phyloP scores from a whole-genome alignment of 2,329 filamentous ascomycete genomes.

The Fonsecaea monophora region DNA sequence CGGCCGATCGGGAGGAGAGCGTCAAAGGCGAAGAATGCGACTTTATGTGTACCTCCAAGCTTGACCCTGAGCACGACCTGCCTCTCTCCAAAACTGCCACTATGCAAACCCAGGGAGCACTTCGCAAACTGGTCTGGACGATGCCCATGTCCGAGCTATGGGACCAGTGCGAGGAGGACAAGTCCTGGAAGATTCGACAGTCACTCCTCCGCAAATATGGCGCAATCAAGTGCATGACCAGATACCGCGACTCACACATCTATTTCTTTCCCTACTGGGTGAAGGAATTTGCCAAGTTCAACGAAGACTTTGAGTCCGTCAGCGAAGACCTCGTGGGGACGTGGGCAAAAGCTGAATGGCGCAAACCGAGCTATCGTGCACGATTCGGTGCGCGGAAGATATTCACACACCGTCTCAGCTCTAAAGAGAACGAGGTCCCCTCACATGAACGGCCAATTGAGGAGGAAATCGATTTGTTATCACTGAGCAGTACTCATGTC shows the following conservation, averaged over 20 bases:
- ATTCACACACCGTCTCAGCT: slow-evolving; percentile 48
- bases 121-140: slow-evolving; percentile 75
- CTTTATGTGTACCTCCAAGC: slow-evolving; percentile 79
- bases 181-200: slow-evolving; percentile 74
- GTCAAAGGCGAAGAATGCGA: slow-evolving; percentile 93
- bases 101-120: slow-evolving; percentile 62
- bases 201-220: slow-evolving; percentile 76
- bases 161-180: slow-evolving; percentile 73
- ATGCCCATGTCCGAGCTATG: slow-evolving; percentile 89
- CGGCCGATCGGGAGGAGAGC: slow-evolving; percentile 71
- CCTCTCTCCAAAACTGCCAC: slow-evolving; percentile 63
- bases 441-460: slow-evolving; percentile 52
- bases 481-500: slow-evolving; percentile 61
- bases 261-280: slow-evolving; percentile 95
- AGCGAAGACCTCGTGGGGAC: slow-evolving; percentile 91
- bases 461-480: slow-evolving; percentile 62
- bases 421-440: slow-evolving; percentile 37
- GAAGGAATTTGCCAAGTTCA: slow-evolving; percentile 78
- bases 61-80: slow-evolving; percentile 60
- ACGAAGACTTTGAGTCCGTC: slow-evolving; percentile 84
- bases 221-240: slow-evolving; percentile 78
- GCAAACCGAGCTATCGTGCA: slow-evolving; percentile 55
- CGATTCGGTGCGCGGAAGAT: slow-evolving; percentile 55
- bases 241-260: slow-evolving; percentile 87
- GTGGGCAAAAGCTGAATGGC: slow-evolving; percentile 96